These are phyloP conservation scores for Vanilla planifolia DNA, from an alignment of 106 monocot species.

Conservation along the genomic window DNA sequence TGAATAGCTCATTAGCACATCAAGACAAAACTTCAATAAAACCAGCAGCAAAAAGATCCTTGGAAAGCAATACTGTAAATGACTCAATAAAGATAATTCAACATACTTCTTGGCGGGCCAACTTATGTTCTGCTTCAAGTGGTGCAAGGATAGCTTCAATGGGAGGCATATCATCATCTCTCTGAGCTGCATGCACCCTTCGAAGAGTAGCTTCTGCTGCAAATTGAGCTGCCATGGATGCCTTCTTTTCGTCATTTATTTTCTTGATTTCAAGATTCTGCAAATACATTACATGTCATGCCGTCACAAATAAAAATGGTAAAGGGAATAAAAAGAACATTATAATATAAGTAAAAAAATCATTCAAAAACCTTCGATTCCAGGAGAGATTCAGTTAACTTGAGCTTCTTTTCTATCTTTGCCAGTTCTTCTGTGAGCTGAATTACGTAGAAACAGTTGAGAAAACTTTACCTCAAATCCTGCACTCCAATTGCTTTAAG, in stretches of 20 bases:
- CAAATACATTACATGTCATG: conserved; percentile 7
- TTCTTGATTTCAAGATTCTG: conserved; percentile 99
- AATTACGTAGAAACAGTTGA: conserved; percentile 12
- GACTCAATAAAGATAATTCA: not conserved
- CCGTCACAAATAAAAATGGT: not conserved
- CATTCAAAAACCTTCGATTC: conserved; percentile 58
- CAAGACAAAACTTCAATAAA: not conserved
- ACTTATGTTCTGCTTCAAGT: conserved; percentile 86
- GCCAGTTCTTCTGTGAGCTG: conserved; percentile 82
- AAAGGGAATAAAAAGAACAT: not conserved
- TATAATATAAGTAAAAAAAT: not conserved
- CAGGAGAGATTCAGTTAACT: conserved; percentile 76
- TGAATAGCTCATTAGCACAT: too few species aligned
- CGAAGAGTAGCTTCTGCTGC: conserved; percentile 98
- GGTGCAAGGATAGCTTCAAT: conserved; percentile 99
- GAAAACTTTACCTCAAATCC: too few species aligned
- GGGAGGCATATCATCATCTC: conserved; percentile 99
- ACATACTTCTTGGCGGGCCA: conserved; percentile 83
- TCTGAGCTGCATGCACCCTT: conserved; percentile 96
- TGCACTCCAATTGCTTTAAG: too few species aligned
- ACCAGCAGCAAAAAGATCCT: not conserved
- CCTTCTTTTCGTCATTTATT: conserved; percentile 94
- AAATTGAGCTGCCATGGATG: conserved; percentile 95
- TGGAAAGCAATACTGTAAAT: not conserved
- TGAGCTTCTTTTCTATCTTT: conserved; percentile 79